phyloP scores from a whole-genome alignment of 495 filamentous ascomycete species.

The Penicillium canariense region DNA sequence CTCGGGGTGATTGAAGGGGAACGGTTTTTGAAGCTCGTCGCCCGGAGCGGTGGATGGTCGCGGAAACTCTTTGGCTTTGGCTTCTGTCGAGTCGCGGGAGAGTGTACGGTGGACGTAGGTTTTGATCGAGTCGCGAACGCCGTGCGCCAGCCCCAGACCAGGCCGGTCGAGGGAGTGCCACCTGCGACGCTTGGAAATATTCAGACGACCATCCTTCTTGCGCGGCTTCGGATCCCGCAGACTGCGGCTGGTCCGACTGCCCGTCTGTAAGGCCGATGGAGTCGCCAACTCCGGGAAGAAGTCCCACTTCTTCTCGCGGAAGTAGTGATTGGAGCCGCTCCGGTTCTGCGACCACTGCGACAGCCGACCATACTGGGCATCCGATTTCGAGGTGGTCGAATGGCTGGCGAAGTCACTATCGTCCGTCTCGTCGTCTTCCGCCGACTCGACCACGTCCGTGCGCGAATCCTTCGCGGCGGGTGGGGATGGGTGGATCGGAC shows the following conservation, averaged over 20 bases:
- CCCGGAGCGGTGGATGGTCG: constrained; percentile 24
- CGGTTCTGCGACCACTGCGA: constrained; percentile 25
- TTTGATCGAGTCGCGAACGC: constrained; percentile 40
- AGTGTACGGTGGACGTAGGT: constrained; percentile 37
- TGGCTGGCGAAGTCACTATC: neutral
- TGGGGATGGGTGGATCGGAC: constrained; percentile 11
- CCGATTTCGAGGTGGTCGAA: constrained; percentile 10
- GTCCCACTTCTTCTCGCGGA: constrained; percentile 50
- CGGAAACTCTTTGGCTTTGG: constrained; percentile 18
- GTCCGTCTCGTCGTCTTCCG: neutral
- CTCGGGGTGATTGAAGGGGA: neutral
- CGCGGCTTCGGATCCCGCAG: constrained; percentile 9
- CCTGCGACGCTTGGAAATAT: constrained; percentile 23
- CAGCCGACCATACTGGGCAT: constrained; percentile 29
- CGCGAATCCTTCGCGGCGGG: constrained; percentile 9
- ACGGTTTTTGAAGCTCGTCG: neutral
- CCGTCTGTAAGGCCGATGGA: constrained; percentile 24
- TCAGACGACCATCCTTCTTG: constrained; percentile 30
- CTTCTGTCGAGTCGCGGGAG: constrained; percentile 26
- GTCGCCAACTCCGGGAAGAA: constrained; percentile 47
- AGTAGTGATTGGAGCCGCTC: constrained; percentile 42
- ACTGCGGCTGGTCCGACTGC: constrained; percentile 12
- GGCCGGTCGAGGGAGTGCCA: constrained; percentile 29
- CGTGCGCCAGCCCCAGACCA: constrained; percentile 25
- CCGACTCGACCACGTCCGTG: constrained; percentile 13